Percentiles rank a stretch among this genome's conserved stretches.
Conservation (phyloP, 805 yeast genomes). For the Candida incommunis region DNA sequence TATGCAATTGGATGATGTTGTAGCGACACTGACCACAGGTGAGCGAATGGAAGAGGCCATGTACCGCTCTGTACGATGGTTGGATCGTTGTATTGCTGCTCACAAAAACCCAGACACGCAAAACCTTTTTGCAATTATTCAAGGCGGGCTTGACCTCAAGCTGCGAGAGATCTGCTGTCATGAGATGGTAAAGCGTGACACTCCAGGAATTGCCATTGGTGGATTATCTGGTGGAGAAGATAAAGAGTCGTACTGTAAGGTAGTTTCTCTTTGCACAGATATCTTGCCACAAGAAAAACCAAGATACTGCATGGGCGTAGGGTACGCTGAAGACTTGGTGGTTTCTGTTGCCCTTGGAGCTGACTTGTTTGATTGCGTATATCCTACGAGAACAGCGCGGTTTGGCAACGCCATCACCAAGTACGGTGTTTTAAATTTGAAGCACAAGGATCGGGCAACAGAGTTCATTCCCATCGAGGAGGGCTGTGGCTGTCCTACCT, state of each 20-base stretch:
- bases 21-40: slow-evolving; percentile 29
- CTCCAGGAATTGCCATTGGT: slow-evolving; percentile 34
- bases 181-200: slow-evolving; percentile 29
- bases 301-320: slow-evolving; percentile 33
- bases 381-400: slow-evolving; percentile 30
- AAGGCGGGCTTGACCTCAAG: slow-evolving; percentile 30
- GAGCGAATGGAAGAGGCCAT: slow-evolving; percentile 33
- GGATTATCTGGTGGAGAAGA: slow-evolving; percentile 35
- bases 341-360: slow-evolving; percentile 34
- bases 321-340: slow-evolving; percentile 32
- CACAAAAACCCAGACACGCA: slow-evolving; percentile 29
- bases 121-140: slow-evolving; percentile 30
- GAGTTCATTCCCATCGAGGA: slow-evolving; percentile 25
- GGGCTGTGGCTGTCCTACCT: slow-evolving; percentile 28
- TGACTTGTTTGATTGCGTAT: slow-evolving; percentile 32
- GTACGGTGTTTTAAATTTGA: slow-evolving; percentile 23
- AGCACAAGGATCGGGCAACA: slow-evolving; percentile 21
- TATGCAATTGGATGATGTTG: slow-evolving; percentile 35
- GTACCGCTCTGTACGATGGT: slow-evolving; percentile 30
- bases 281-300: slow-evolving; percentile 28
- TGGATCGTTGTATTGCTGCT: slow-evolving; percentile 29
- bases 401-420: slow-evolving; percentile 31
- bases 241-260: slow-evolving; percentile 26
- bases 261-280: slow-evolving; percentile 27
- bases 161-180: slow-evolving; percentile 26